Base-by-base conservation (phyloP, 2,329 filamentous ascomycete genomes). In the Apiospora rasikravindrae region DNA sequence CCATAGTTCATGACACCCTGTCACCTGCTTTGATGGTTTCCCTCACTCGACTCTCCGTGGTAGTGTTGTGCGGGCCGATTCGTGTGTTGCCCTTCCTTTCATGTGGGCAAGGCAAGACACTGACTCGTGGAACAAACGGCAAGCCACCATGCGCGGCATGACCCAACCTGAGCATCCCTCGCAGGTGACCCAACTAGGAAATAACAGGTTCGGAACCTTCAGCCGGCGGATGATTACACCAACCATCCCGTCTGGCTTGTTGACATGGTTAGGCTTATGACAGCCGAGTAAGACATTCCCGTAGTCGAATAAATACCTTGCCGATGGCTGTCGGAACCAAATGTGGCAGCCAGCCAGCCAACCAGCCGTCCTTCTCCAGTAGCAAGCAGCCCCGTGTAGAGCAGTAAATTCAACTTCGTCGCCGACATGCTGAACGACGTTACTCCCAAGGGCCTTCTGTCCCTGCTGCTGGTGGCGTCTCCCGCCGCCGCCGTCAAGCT, bases 381-480 rank as follows among this genome's bases (percentile, higher is more conserved):
- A 61, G 53, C 24, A 61, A 47, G 14, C 67, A 68, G 16, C 5
- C n/a, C 24, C 19, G 40, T 47, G 33, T 61, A 16, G 29, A 61
- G 53, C 19, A 61, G 57, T 42, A 14, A 2, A n/a, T 13, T 7
- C 33, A 14, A 37, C 2, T 33, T 49, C 6, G 44, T 16, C 4
- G 44, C 26, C 19, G 49, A 14, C 24, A 69, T 69, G 68, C 10
- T 40, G 16, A 44, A 26, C 24, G 47, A 69, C 68, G n/a, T 37
- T 11, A 26, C 33, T 16, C 68, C 68, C 47, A 42, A 19, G 5
- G 68, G 68, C 14, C 68, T 69, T 16, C 45, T 57, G 29, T 51
- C 68, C 68, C 68, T 69, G 68, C 47, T 69, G 26, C 47, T 69
- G 45, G 2, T 57, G 29, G 45, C 67, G 11, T 19, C 68, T 10